Evolutionary conservation across 331 rosid species (phyloP), one percentile per base, ranked within the genome.

Genomic region (Telfairia occidentalis): DNA sequence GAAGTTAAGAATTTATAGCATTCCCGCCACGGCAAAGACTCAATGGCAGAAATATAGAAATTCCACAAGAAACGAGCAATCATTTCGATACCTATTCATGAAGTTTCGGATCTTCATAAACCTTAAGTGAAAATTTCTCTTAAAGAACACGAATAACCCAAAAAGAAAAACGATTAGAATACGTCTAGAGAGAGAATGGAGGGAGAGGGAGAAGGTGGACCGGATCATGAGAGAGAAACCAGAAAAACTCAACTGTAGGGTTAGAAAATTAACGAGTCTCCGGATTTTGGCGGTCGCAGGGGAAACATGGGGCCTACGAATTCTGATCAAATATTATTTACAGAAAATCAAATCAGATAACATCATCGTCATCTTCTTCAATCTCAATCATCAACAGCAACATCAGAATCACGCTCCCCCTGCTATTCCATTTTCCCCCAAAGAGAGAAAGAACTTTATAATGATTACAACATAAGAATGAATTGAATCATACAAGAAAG

Each of bases 271-370:
- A 45, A 45, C 55, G 55, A 69, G 35, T 26, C 24, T 69, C 3
- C 9, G 5, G 37, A 69, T 26, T 69, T 69, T 69, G 74, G 55
- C 37, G 9, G 74, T 66, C 48, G 38, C 54, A 6, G 54, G 54
- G 74, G 58, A 71, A 71, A 71, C 26, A 71, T 29, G 60, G 76
- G 76, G 9, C 76, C 76, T 48, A 28, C 60, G 9, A 71, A 28
- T 71, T 70, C 8, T 1, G 54, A 67, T 42, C 54, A 42, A 67
- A 42, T 70, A 26, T 43, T 70, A 45, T 70, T 45, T 43, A 46
- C 13, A 70, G 53, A 70, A 45, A 8, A 45, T 70, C 40, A 69
- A 42, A 69, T 43, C 54, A 67, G 48, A 13, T 3, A 13, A 3
- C 24, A 50, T 32, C 38, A 8, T 15, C 15, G 2, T 26, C 53